Percentiles rank a stretch among this genome's conserved stretches.
phyloP scores from a whole-genome alignment of 2,329 filamentous ascomycete genomes.

The Botrytis paeoniae region DNA sequence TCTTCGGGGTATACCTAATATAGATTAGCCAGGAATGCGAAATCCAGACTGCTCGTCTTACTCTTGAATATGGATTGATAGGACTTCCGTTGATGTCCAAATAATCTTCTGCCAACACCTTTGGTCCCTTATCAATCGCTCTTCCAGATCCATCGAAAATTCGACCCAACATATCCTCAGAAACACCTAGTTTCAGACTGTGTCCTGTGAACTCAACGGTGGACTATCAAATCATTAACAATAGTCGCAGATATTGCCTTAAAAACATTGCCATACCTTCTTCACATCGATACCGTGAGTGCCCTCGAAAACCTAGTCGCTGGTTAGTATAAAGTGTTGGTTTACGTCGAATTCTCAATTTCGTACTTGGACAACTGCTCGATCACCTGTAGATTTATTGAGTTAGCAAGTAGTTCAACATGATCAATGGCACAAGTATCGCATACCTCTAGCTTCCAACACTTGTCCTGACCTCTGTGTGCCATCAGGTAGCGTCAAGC shows the following conservation, averaged over 20 bases:
- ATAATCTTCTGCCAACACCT: slow-evolving; percentile 96
- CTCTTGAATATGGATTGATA: slow-evolving; percentile 97
- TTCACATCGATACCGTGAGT: slow-evolving; percentile 98
- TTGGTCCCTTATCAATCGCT: slow-evolving; percentile 98
- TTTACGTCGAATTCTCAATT: not conserved
- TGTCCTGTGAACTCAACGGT: slow-evolving; percentile 97
- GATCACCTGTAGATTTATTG: slow-evolving; percentile 60
- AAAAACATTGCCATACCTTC: slow-evolving; percentile 58
- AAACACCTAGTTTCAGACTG: slow-evolving; percentile 97
- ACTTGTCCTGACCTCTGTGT: slow-evolving; percentile 92
- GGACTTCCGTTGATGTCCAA: slow-evolving; percentile 98
- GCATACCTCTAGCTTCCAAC: slow-evolving; percentile 87
- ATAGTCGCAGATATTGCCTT: not conserved
- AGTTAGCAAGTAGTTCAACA: slow-evolving; percentile 25
- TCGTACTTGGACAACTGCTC: slow-evolving; percentile 88
- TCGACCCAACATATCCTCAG: slow-evolving; percentile 98
- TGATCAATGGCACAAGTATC: slow-evolving; percentile 17
- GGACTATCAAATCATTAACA: slow-evolving; percentile 55
- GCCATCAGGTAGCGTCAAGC: slow-evolving; percentile 92
- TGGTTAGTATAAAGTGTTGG: slow-evolving; percentile 30
- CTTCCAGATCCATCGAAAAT: slow-evolving; percentile 98
- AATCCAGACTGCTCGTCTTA: slow-evolving; percentile 45
- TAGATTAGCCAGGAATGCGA: slow-evolving; percentile 1
- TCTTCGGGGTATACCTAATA: slow-evolving; percentile 92
- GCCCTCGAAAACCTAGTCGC: slow-evolving; percentile 84